Base-by-base conservation (phyloP, 2,329 filamentous ascomycete genomes). In the Trichophaea hybrida region DNA sequence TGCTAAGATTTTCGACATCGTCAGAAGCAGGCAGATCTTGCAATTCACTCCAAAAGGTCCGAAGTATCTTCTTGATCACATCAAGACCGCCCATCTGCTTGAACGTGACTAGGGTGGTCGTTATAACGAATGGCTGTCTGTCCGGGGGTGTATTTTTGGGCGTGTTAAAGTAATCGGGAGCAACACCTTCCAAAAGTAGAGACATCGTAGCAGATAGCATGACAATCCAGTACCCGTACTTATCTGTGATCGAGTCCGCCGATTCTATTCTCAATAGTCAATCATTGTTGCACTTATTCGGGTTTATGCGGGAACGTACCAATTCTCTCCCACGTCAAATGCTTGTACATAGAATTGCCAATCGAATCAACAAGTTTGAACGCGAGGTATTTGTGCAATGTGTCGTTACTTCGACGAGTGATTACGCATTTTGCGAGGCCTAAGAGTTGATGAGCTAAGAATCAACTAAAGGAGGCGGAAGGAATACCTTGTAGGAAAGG, bases 71-170 rank as follows among this genome's bases (percentile, higher is more conserved):
- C 66, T 87, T 88, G 61, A 97, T 74, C 4, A 82, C 77, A 6
- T 82, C 78, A 60, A 98, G 77, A 0, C 93, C 91, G 43, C 82
- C 83, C 52, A 82, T 79, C 61, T 88, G 83, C 71, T 90, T 91
- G 75, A 98, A 96, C 0, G 88, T 86, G 58, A 90, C 79, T 31
- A 98, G 77, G 38, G 97, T 83, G 33, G 93, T 79, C 48, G 88
- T 85, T 57, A 85, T 79, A 12, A 83, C 76, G 63, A 79, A 6
- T 68, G 64, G 52, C 64, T 70, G 40, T 62, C 75, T 75, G 65
- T 76, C 55, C 4, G 55, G 55, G n/a, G 55, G 55, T 6, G 40
- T 50, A 15, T 31, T 49, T 33, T 57, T 48, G 8, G 55, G 55
- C 31, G 40, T 57, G 40, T 57, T 49, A 33, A 57, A 57, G 33